These are phyloP conservation scores for Panicum miliaceum DNA, from an alignment of 176 grass and related monocot genomes.

Conservation along the genomic window DNA sequence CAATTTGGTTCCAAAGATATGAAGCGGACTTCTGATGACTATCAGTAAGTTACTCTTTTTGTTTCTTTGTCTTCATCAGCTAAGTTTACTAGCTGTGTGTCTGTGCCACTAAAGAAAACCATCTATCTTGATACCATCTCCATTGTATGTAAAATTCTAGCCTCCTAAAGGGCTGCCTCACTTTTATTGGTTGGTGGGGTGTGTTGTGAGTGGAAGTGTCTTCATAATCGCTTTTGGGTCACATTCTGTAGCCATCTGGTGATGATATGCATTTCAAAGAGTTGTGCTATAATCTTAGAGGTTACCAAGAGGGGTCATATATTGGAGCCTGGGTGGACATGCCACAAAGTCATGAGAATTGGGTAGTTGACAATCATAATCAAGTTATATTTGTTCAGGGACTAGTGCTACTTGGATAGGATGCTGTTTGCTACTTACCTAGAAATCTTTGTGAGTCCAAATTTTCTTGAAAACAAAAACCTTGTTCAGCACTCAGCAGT, in stretches of 20 bases:
- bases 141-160: background rate
- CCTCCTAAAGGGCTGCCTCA: background rate
- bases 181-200: background rate
- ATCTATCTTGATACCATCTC: constrained; percentile 15
- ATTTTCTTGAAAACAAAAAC: constrained; percentile 5
- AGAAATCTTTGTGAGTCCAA: background rate
- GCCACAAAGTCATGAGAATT: background rate
- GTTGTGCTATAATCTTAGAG: background rate
- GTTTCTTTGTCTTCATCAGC: constrained; percentile 29
- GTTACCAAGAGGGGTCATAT: background rate
- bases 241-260: background rate
- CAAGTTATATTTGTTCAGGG: background rate
- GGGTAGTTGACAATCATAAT: background rate
- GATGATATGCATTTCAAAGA: background rate
- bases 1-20: constrained; percentile 85
- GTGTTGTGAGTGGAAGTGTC: background rate
- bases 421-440: background rate
- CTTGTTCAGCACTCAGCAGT: background rate
- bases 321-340: background rate
- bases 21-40: constrained; percentile 65
- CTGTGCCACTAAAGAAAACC: background rate
- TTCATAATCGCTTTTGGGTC: constrained; percentile 17
- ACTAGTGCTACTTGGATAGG: background rate
- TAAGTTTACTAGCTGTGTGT: background rate
- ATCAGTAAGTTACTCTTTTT: constrained; percentile 61